Percentiles rank a stretch among this genome's conserved stretches.
phyloP scores from a whole-genome alignment of 192 early-diverging fungal species.

The Gaertneriomyces sp. region DNA sequence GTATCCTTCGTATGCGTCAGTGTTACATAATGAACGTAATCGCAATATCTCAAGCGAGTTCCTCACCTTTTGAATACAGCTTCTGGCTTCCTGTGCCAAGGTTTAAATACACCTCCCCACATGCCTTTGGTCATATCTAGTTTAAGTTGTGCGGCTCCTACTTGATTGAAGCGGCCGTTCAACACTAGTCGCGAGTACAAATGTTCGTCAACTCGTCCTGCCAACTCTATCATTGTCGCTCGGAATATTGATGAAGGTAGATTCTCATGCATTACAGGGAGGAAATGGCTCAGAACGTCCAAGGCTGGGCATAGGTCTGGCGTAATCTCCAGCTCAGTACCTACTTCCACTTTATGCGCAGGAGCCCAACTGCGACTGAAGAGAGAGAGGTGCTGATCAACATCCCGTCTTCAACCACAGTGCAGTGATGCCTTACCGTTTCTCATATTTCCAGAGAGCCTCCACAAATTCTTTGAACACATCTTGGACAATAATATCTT shows the following conservation, averaged over 20 bases:
- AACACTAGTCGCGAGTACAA: slow-evolving; percentile 7
- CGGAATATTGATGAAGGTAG: slow-evolving; percentile 9
- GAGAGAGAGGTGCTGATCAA: neutral
- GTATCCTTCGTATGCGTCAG: too few species aligned
- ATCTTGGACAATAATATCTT: slow-evolving; percentile 20
- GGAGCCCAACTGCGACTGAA: slow-evolving; percentile 24
- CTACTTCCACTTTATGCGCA: neutral
- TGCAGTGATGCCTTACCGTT: slow-evolving; percentile 6
- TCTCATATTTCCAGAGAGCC: slow-evolving; percentile 26
- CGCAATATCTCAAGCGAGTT: too few species aligned
- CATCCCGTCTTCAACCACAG: neutral
- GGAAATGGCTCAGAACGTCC: slow-evolving; percentile 12
- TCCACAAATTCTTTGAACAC: slow-evolving; percentile 26
- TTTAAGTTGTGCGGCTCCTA: slow-evolving; percentile 10
- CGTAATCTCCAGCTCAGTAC: slow-evolving; percentile 9
- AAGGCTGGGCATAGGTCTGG: slow-evolving; percentile 21
- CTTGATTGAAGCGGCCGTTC: slow-evolving; percentile 19
- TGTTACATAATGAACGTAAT: too few species aligned
- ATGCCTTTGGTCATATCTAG: slow-evolving; percentile 12
- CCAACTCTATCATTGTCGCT: slow-evolving; percentile 9
- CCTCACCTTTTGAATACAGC: slow-evolving; percentile 19
- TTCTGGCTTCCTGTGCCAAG: slow-evolving; percentile 19
- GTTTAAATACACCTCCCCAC: slow-evolving; percentile 10
- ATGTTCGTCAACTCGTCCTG: slow-evolving; percentile 23
- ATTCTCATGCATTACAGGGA: slow-evolving; percentile 12